Evolutionary conservation across 106 monocot species (phyloP), one percentile per base, ranked within the genome.

Genomic region (Acorus gramineus): DNA sequence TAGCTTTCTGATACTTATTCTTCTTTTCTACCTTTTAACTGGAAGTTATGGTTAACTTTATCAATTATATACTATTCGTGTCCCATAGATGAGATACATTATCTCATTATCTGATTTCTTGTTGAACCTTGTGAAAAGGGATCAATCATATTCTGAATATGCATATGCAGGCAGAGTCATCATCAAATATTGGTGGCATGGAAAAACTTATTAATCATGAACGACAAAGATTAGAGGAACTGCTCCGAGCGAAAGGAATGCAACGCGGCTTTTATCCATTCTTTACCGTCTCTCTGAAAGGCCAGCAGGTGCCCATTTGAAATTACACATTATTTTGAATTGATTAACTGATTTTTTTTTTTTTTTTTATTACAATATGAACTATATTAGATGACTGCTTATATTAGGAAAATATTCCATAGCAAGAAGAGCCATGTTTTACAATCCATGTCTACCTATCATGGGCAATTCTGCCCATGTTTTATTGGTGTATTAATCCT

Each of bases 191-290:
- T 4, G 45, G 28, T 50, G 52, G 42, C 0, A 52, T 14, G 53
- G 78, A 69, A 52, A 62, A 70, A 55, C 60, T 79, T 53, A 72
- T 56, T 44, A 48, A 5, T 14, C 57, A 71, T 43, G 93, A 88
- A 59, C 76, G 88, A 74, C 57, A 63, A 68, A 57, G 78, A 28
- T 69, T 93, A 57, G 82, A 88, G 63, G 85, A 88, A 52, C 61
- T 88, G 65, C 60, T 93, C 4, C 67, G 49, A 44, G 74, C 45
- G 48, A 73, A 55, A 55, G 88, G 85, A 47, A 71, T 88, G 80
- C 78, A 53, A 12, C 73, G 63, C 3, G 93, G 93, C 14, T 72
- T 80, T 3, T 86, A 86, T 55, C 93, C 93, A 4, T 66, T 78
- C 2, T 89, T 79, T 59, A 56, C 62, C 3, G 81, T 93, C 52